These are phyloP conservation scores for Sporothrix variecibatus DNA, from an alignment of 2,329 filamentous ascomycete genomes.

Conservation along the genomic window DNA sequence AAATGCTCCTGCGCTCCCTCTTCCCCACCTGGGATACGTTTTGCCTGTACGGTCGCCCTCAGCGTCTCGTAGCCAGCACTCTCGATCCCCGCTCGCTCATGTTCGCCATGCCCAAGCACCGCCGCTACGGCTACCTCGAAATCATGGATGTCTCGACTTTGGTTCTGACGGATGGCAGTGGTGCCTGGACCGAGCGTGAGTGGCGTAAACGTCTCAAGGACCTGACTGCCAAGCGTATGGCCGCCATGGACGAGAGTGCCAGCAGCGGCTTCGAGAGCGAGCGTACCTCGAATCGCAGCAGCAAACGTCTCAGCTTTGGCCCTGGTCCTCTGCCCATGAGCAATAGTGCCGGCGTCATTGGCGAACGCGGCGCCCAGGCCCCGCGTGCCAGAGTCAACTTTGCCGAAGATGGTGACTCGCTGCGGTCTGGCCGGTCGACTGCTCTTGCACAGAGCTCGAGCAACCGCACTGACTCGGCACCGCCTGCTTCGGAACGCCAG, in stretches of 20 bases:
- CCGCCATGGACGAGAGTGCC: slow-evolving; percentile 55
- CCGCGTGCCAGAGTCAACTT: slow-evolving; percentile 54
- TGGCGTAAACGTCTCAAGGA: slow-evolving; percentile 92
- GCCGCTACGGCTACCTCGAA: slow-evolving; percentile 87
- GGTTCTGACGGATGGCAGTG: slow-evolving; percentile 75
- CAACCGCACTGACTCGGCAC: slow-evolving; percentile 53
- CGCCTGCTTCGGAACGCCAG: slow-evolving; percentile 46
- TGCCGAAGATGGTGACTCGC: slow-evolving; percentile 54
- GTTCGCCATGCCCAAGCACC: slow-evolving; percentile 94
- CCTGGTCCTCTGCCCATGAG: slow-evolving; percentile 33
- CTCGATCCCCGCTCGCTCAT: slow-evolving; percentile 87
- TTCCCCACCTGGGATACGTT: slow-evolving; percentile 96
- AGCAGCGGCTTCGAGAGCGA: slow-evolving; percentile 44
- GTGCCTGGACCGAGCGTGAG: slow-evolving; percentile 78
- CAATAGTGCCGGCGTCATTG: slow-evolving; percentile 32
- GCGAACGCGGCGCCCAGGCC: not conserved
- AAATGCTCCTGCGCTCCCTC: slow-evolving; percentile 89
- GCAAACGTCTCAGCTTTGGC: slow-evolving; percentile 58
- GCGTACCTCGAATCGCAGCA: slow-evolving; percentile 60
- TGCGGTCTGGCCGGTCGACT: slow-evolving; percentile 56
- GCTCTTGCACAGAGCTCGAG: slow-evolving; percentile 45
- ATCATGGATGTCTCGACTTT: slow-evolving; percentile 79
- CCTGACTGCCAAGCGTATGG: slow-evolving; percentile 77
- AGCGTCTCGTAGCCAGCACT: slow-evolving; percentile 81
- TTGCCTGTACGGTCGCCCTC: slow-evolving; percentile 84